Base-by-base conservation (phyloP, 1,284 basidiomycete species). In the Ganoderma boninense region DNA sequence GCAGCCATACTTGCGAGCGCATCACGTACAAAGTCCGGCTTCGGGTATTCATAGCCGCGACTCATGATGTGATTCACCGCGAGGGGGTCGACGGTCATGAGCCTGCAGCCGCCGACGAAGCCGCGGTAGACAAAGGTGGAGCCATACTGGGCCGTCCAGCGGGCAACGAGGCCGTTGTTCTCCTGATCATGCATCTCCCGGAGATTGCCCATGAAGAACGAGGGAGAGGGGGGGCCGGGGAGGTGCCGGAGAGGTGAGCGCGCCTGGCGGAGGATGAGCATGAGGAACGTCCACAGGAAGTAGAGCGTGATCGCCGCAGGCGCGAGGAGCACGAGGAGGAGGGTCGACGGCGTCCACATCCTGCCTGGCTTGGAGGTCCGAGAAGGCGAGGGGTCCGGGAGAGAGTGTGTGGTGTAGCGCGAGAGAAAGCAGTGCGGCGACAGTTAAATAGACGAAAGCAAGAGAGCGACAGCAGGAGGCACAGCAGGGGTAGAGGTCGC, bases 21-120 rank as follows among this genome's bases (percentile, higher is more conserved):
- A 49, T 88, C 85, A 32, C 88, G 82, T 13, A 92, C 84, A 69
- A 90, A 88, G 60, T 87, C 85, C 1, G 92, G 90, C 76, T 93
- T 93, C 26, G 89, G 90, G 77, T 89, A 93, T 49, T 86, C 83
- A 75, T 92, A 89, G 5, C 87, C 84, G 68, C 87, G 84, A 16
- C 83, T 82, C 64, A 93, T 85, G 65, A 94, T 87, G 72, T 92
- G 85, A 4, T 86, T 82, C 35, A 93, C 79, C 0, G 92, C 90
- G 32, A 83, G 80, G 0, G 87, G 86, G 78, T 93, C 92, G 52
- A 84, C 87, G 20, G 89, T 89, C 80, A 90, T 83, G 66, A 93
- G 82, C 23, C 90, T 81, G 69, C 81, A 80, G 0, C 85, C 86
- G 49, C 85, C 84, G 68, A 89, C 78, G 79, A 91, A 88, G 56